Percentiles rank a stretch among this genome's conserved stretches.
phyloP scores from a whole-genome alignment of 805 yeast genomes.

The Wickerhamomyces hampshirensis region DNA sequence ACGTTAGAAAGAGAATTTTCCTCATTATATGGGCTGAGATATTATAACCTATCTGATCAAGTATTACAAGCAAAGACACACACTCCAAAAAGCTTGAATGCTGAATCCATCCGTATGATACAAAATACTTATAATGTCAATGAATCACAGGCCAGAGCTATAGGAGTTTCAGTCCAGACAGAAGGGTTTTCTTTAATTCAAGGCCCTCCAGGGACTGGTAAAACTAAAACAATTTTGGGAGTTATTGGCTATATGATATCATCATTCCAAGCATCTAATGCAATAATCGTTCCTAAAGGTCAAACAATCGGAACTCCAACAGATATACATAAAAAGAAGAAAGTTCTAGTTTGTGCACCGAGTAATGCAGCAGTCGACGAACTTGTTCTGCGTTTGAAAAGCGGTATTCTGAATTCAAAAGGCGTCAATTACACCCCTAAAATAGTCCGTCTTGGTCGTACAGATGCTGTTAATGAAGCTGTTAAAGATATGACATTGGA shows the following conservation, averaged over 20 bases:
- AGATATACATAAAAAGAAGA: conserved; percentile 33
- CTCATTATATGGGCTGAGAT: conserved; percentile 74
- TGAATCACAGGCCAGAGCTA: conserved; percentile 87
- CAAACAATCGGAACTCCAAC: conserved; percentile 4
- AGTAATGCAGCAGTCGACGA: conserved; percentile 99
- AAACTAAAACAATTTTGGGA: conserved; percentile 93
- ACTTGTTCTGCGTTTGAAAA: conserved; percentile 72
- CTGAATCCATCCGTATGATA: conserved; percentile 35
- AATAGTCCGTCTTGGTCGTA: conserved; percentile 82
- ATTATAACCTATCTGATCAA: conserved; percentile 68
- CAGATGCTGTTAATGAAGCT: conserved; percentile 80
- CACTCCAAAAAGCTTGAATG: conserved; percentile 29
- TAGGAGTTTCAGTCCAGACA: conserved; percentile 60
- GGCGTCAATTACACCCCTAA: conserved; percentile 56
- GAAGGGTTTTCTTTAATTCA: conserved; percentile 88
- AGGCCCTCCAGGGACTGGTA: conserved; percentile 99
- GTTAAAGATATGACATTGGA: conserved; percentile 83
- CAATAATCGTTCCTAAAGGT: conserved; percentile 28
- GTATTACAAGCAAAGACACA: conserved; percentile 67
- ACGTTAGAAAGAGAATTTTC: conserved; percentile 92
- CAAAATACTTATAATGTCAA: conserved; percentile 58
- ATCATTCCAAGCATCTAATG: conserved; percentile 24
- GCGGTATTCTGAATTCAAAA: conserved; percentile 56
- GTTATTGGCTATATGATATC: conserved; percentile 76
- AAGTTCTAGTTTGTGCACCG: conserved; percentile 91